These are phyloP conservation scores for Chionographis japonica DNA, from an alignment of 106 monocot species.

Conservation along the genomic window DNA sequence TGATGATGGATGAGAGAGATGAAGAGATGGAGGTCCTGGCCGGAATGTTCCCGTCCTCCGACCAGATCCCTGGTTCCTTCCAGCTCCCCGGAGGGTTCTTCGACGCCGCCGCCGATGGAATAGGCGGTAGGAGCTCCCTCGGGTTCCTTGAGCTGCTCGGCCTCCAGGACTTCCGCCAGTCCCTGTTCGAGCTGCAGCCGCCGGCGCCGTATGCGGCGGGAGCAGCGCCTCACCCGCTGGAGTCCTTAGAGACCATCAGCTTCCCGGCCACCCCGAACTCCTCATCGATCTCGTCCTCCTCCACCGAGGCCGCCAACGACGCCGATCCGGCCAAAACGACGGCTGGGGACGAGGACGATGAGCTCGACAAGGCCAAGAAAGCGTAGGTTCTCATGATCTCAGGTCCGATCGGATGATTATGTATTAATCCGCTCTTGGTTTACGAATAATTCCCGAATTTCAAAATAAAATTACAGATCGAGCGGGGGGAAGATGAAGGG, in stretches of 20 bases:
- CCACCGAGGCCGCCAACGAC: constrained; percentile 19
- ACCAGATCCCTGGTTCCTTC: background rate
- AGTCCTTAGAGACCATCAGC: constrained; percentile 12
- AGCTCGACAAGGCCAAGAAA: constrained; percentile 5
- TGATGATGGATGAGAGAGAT: constrained; percentile 19
- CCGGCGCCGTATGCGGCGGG: background rate
- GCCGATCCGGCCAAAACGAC: constrained; percentile 9
- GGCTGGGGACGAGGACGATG: background rate
- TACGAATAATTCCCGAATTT: too few species aligned
- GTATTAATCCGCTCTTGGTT: background rate
- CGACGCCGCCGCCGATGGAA: constrained; percentile 6
- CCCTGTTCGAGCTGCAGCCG: constrained; percentile 10
- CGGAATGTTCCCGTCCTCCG: constrained; percentile 8
- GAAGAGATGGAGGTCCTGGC: constrained; percentile 12
- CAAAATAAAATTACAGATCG: background rate
- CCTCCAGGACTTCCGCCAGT: constrained; percentile 9
- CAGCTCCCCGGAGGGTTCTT: background rate
- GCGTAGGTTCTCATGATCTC: background rate
- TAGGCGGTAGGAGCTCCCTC: constrained; percentile 9
- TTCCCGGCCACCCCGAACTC: constrained; percentile 40
- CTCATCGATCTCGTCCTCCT: constrained; percentile 37
- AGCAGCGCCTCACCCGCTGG: background rate
- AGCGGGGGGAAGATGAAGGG: constrained; percentile 44
- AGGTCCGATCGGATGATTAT: background rate
- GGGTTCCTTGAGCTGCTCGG: constrained; percentile 46